A percentile compares a stretch with the other conserved stretches of the same genome.
phyloP scores from a whole-genome alignment of 139 green algal genomes.

The Auxenochlorella protothecoides region DNA sequence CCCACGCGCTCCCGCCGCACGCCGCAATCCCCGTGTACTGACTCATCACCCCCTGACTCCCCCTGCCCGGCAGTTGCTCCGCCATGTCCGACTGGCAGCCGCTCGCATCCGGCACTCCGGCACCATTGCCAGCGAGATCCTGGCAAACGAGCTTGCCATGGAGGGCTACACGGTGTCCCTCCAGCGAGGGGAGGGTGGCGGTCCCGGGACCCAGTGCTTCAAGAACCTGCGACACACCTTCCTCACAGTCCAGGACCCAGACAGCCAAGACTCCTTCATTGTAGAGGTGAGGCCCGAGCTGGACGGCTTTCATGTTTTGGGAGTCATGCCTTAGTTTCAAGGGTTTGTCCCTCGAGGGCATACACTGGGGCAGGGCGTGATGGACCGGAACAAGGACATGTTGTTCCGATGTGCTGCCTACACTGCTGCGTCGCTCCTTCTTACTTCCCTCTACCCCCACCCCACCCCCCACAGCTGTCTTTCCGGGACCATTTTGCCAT shows the following conservation, averaged over 20 bases:
- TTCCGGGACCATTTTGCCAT: slow-evolving; percentile 45
- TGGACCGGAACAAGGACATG: not conserved
- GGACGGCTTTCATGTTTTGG: not conserved
- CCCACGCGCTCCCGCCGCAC: too few relatives aligned
- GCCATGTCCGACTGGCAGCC: slow-evolving; percentile 14
- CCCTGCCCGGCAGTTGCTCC: slow-evolving; percentile 22
- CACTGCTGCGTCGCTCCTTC: not conserved
- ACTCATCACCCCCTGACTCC: too few relatives aligned
- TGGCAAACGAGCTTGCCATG: too few relatives aligned
- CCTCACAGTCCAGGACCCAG: slow-evolving; percentile 21
- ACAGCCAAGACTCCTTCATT: slow-evolving; percentile 11
- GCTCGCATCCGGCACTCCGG: too few relatives aligned
- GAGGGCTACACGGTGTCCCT: too few relatives aligned
- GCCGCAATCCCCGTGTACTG: too few relatives aligned
- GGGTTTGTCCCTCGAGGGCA: not conserved
- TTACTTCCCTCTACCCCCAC: not conserved
- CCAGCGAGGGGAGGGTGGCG: slow-evolving; percentile 20
- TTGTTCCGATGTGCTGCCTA: not conserved
- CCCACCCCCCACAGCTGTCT: not conserved
- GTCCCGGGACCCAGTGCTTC: slow-evolving; percentile 28
- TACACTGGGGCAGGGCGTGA: too few relatives aligned
- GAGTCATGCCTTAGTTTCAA: not conserved
- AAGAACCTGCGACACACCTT: slow-evolving; percentile 40
- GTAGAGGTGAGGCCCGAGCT: slow-evolving; percentile 18
- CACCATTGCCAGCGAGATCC: too few relatives aligned